Base-by-base conservation (phyloP, 202 grass and related monocot species). In the Cymbopogon flexuosus region DNA sequence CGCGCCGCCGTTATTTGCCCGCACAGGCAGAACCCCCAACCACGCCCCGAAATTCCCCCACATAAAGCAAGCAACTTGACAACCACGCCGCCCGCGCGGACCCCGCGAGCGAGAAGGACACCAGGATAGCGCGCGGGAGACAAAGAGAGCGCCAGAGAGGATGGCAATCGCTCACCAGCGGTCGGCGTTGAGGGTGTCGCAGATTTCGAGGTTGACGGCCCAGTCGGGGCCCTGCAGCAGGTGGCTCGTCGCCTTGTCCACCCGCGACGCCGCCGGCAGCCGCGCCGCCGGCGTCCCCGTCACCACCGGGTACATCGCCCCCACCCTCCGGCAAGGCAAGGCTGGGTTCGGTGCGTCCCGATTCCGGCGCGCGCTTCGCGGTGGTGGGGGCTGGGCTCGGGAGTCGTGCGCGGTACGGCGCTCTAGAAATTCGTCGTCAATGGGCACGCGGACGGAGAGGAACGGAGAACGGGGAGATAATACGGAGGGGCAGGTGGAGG, bases 181-280 rank as follows among this genome's bases (percentile, higher is more conserved):
- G 81, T 94, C 88, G 85, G 81, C 84, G 87, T 94, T 97, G 89
- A 92, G 80, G 61, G 88, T 87, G 81, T 92, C 89, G 81, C 89
- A 92, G 76, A 97, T 97, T 80, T 92, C 91, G 81, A 97, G 82
- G 80, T 97, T 97, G 85, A 97, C 47, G 83, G 91, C 89, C 94
- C 91, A 97, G 90, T 97, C 91, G 29, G 91, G 85, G 4, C 89
- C 86, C 76, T 81, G 87, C 65, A 97, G 85, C 67, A 94, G 91
- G 78, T 90, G 89, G 86, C 87, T 94, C 56, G 91, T 97, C n/a
- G 94, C 94, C 86, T 97, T 97, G 76, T 97, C 91, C 24, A 97
- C 89, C 81, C 87, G 24, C 61, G 89, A 85, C 83, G 88, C 72
- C 78, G 83, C 85, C 81, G 85, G 72, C 34, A 63, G 45, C 83